Evolutionary conservation across 2,329 filamentous ascomycete genomes (phyloP), one percentile per base, ranked within the genome.

Genomic region (Fusarium oligoseptatum): DNA sequence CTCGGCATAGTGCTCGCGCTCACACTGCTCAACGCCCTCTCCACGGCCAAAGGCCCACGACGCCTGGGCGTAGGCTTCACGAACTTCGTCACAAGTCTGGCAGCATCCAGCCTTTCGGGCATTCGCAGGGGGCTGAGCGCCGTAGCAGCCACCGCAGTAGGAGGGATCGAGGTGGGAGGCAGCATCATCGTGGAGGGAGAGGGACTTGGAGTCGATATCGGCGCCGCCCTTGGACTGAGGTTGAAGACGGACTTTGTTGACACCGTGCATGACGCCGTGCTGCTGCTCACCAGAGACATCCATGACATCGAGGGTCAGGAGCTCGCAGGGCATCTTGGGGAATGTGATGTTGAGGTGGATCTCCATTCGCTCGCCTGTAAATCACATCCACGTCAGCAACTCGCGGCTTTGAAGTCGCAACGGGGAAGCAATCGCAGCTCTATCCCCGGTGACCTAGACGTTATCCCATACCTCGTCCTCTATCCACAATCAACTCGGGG

Each of bases 291-390:
- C 97, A 24, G 95, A 98, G 29, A 98, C 96, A 85, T 99, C 97
- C 97, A 99, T 99, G 66, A 99, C 96, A 83, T 99, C 97, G 78
- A 99, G 92, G 14, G 97, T 98, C 76, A 98, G 88, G 61, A 99
- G 91, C 84, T 98, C 96, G 86, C 97, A 99, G 11, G 97, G 97
- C 77, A 99, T 90, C 73, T 92, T 92, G 11, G 97, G 97, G 82
- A 99, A 99, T 56, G 95, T 97, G 70, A 99, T 92, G 86, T 99
- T 99, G 84, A 99, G 90, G 83, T 98, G 95, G 76, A 99, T 99
- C 83, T 98, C 97, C 96, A 99, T 98, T 84, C 96, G 95, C 88
- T 99, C 95, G 83, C 95, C 94, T 95, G 77, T 66, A 60, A 55
- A 48, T 9, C 37, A 58, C 27, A 24, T 41, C 24, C 24, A 64